These are phyloP conservation scores for Crithidia thermophila DNA, from an alignment of 208 protist species.

Conservation along the genomic window DNA sequence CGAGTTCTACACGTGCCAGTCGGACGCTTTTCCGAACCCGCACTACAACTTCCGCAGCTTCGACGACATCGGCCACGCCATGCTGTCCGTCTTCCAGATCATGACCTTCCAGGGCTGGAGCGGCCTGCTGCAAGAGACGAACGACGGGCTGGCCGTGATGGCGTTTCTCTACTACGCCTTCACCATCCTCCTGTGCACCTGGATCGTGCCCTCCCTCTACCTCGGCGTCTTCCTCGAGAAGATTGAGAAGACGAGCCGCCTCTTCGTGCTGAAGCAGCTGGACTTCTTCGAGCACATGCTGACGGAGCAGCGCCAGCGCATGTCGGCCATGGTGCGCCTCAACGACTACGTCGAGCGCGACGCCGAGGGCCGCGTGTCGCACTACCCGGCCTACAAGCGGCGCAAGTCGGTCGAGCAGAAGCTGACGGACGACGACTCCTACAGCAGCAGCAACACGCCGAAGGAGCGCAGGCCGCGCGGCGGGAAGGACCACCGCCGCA, in stretches of 20 bases:
- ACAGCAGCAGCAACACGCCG: constrained; percentile 6
- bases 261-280: constrained; percentile 82
- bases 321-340: constrained; percentile 64
- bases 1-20: constrained; percentile 51
- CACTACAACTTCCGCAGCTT: constrained; percentile 90
- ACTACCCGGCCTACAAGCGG: constrained; percentile 48
- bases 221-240: constrained; percentile 92
- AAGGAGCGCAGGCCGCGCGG: constrained; percentile 1
- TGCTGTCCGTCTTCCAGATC: constrained; percentile 89
- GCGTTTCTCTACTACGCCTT: constrained; percentile 87
- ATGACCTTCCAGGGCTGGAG: constrained; percentile 93
- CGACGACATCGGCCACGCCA: constrained; percentile 89
- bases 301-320: constrained; percentile 71
- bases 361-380: constrained; percentile 56
- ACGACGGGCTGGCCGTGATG: constrained; percentile 61
- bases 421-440: constrained; percentile 25
- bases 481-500: constrained; percentile 22
- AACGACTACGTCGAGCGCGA: constrained; percentile 82
- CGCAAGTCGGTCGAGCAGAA: constrained; percentile 12
- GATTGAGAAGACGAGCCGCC: constrained; percentile 75
- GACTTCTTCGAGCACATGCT: constrained; percentile 81
- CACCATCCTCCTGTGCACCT: constrained; percentile 85
- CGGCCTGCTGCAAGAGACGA: constrained; percentile 79
- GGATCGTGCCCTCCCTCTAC: constrained; percentile 88
- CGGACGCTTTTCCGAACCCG: constrained; percentile 66